Conservation (phyloP, 108 stramenopile species). For the Aurantiochytrium sp. region DNA sequence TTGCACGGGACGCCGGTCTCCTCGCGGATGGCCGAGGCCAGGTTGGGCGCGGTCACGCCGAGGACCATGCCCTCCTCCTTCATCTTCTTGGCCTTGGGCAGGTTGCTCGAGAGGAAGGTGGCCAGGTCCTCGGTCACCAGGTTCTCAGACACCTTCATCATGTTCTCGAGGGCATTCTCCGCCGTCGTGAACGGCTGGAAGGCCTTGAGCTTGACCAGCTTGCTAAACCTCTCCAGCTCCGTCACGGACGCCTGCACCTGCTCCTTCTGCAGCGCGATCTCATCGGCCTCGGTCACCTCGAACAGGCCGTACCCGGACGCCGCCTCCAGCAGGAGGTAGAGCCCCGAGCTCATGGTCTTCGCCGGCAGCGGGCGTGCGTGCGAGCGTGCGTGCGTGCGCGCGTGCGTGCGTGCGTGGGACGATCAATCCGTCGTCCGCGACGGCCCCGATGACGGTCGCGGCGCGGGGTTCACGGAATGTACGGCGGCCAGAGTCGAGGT, state of each 20-base stretch:
- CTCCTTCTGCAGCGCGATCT: conserved; percentile 63
- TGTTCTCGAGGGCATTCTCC: conserved; percentile 63
- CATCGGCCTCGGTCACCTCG: conserved; percentile 91
- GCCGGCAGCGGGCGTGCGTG: no score
- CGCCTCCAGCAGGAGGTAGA: conserved; percentile 82
- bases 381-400: no score
- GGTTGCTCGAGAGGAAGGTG: conserved; percentile 79
- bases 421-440: no score
- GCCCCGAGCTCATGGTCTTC: neutral
- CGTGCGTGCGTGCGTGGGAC: no score
- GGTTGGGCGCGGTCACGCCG: conserved; percentile 55
- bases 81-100: conserved; percentile 52
- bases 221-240: conserved; percentile 79
- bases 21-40: conserved; percentile 58
- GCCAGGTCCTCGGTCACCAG: conserved; percentile 41
- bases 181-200: conserved; percentile 93
- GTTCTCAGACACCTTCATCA: conserved; percentile 60
- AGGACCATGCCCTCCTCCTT: conserved; percentile 52
- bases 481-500: no score
- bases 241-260: conserved; percentile 64
- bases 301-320: conserved; percentile 97
- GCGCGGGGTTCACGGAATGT: no score
- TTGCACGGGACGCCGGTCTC: conserved; percentile 48
- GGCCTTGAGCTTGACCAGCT: conserved; percentile 91
- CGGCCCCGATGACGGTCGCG: no score